phyloP scores from a whole-genome alignment of 2,329 filamentous ascomycete species.

The Pseudopyricularia cyperi region DNA sequence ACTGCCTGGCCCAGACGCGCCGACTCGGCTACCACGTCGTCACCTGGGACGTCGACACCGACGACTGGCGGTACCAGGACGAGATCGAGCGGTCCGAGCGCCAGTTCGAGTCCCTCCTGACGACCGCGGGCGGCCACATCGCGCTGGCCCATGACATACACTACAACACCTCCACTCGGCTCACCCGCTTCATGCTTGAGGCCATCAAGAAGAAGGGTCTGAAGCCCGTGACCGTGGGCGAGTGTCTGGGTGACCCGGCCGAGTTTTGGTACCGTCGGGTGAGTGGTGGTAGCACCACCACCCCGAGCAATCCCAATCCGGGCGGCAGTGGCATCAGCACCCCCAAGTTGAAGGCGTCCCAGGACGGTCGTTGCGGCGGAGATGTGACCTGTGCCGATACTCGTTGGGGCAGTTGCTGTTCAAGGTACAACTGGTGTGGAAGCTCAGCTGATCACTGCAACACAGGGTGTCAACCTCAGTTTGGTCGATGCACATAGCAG shows the following conservation, averaged over 20 bases:
- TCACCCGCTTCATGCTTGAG: constrained; percentile 29
- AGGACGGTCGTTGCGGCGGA: constrained; percentile 1
- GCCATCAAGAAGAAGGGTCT: constrained; percentile 23
- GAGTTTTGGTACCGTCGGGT: constrained; percentile 31
- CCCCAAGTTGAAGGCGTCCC: background rate
- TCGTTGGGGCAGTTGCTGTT: constrained; percentile 1
- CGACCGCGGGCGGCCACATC: background rate
- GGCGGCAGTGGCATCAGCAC: background rate
- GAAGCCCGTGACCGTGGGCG: constrained; percentile 30
- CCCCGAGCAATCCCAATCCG: background rate
- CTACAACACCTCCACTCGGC: constrained; percentile 26
- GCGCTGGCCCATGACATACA: constrained; percentile 29
- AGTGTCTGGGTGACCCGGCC: constrained; percentile 28
- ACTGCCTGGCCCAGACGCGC: constrained; percentile 12
- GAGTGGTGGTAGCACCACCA: background rate
- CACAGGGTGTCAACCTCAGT: background rate
- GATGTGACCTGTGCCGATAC: constrained; percentile 1
- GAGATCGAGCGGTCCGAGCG: background rate
- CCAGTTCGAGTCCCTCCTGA: background rate
- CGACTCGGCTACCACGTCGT: constrained; percentile 20
- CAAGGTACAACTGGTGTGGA: background rate
- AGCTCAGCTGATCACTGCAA: background rate
- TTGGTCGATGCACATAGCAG: background rate
- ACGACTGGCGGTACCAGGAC: constrained; percentile 11
- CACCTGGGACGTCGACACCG: constrained; percentile 17